These are phyloP conservation scores for Achlya hypogyna DNA, from an alignment of 352 stramenopile genomes.

Conservation along the genomic window DNA sequence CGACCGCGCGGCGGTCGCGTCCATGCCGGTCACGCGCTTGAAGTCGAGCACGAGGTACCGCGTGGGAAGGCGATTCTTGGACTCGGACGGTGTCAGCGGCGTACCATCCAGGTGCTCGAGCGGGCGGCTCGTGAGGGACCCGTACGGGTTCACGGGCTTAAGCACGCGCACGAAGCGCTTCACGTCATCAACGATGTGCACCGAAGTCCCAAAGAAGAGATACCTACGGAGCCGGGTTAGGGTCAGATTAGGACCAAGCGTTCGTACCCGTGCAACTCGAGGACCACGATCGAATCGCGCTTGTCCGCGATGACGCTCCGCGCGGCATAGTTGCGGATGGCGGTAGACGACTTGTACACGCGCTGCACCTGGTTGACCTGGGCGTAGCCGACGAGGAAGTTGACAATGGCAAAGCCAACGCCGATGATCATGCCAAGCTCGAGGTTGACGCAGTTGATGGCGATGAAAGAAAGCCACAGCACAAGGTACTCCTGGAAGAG, in stretches of 20 bases:
- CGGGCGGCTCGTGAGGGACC: slow-evolving; percentile 30
- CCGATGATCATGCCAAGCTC: slow-evolving; percentile 92
- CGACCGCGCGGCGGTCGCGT: slow-evolving; percentile 71
- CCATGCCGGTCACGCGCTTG: slow-evolving; percentile 77
- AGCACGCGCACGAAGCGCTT: slow-evolving; percentile 61
- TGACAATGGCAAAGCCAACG: slow-evolving; percentile 81
- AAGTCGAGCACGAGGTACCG: slow-evolving; percentile 88
- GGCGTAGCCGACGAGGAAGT: slow-evolving; percentile 75
- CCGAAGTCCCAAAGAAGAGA: slow-evolving; percentile 79
- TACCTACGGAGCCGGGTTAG: no score
- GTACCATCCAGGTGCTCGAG: slow-evolving; percentile 70
- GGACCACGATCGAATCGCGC: slow-evolving; percentile 58
- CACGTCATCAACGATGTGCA: slow-evolving; percentile 75
- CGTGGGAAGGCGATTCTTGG: slow-evolving; percentile 44
- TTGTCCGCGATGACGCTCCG: slow-evolving; percentile 54
- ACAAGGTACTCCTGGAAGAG: slow-evolving; percentile 88
- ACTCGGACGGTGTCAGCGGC: slow-evolving; percentile 24
- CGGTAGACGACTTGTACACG: slow-evolving; percentile 42
- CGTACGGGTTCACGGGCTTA: slow-evolving; percentile 27
- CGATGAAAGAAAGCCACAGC: slow-evolving; percentile 87
- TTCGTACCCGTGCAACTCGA: slow-evolving; percentile 78
- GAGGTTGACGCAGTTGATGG: slow-evolving; percentile 93
- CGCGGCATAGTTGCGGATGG: slow-evolving; percentile 56
- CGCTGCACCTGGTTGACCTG: slow-evolving; percentile 62
- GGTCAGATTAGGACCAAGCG: no score